Base-by-base conservation (phyloP, 164 flowering plant species). In the Berberis vulgaris region DNA sequence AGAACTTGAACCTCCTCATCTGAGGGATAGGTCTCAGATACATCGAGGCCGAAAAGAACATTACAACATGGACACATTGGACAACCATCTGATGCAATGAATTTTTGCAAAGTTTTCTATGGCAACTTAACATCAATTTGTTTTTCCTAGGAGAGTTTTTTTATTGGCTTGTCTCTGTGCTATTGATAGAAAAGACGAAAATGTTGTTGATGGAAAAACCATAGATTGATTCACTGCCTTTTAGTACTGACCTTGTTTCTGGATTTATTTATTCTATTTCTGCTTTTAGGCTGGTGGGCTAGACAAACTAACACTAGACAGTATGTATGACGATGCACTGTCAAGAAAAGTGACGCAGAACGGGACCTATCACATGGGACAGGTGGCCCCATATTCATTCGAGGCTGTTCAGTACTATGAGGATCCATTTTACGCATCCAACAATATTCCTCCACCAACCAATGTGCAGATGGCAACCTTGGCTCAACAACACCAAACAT, bases 291-390 rank as follows among this genome's bases (percentile, higher is more conserved):
- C 73, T 39, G 96, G 93, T 73, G 93, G 93, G 13, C 68, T 89
- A 41, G 96, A 89, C 83, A 72, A 52, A 74, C 88, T 89, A 57
- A 87, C 93, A 54, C 68, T 89, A 56, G 93, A 89, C 69, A 87
- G 93, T 72, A 73, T 89, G 44, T 89, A 89, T 44, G 93, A 89
- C 63, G 96, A 89, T 71, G 96, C 93, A 61, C 65, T 85, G 41
- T 75, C 60, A 39, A 57, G 89, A 75, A 73, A 86, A 73, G 81
- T 45, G 67, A 81, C 67, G 76, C 96, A 85, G 71, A 76, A 66
- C 40, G 76, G 54, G 47, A 86, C 89, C 74, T 85, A 85, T 77
- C 86, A 87, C 59, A 95, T 91, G n/a, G 89, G 96, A 92, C 91
- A 87, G 59, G 78, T 70, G 45, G 62, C 49, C 10, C 80, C 88